phyloP scores from a whole-genome alignment of 768 basidiomycete species.

The Phallus indusiatus region DNA sequence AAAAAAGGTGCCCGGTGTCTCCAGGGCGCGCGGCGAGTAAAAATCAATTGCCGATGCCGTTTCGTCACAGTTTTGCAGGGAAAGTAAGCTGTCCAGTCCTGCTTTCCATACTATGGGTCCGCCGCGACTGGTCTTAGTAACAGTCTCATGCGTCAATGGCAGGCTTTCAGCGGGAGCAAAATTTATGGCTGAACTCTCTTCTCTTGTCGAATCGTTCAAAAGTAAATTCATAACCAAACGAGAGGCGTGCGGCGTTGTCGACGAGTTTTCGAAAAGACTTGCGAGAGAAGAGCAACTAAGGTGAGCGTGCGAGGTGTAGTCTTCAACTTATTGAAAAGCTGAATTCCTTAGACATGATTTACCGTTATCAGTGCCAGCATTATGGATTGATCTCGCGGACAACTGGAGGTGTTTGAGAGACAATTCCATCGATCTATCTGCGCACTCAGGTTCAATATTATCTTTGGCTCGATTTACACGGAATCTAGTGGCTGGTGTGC shows the following conservation, averaged over 20 bases:
- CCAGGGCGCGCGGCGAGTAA: too few relatives aligned
- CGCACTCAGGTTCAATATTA: constrained; percentile 9
- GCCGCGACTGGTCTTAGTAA: too few relatives aligned
- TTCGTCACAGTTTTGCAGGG: too few relatives aligned
- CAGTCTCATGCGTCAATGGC: too few relatives aligned
- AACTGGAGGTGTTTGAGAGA: constrained; percentile 38
- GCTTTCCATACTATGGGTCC: too few relatives aligned
- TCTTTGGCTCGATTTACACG: constrained; percentile 69
- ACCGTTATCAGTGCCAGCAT: constrained; percentile 29
- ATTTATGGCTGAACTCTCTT: constrained; percentile 1
- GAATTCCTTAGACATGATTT: constrained; percentile 22
- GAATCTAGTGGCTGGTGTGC: constrained; percentile 71
- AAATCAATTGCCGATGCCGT: too few relatives aligned
- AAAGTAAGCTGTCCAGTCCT: too few relatives aligned
- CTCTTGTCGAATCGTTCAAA: neutral
- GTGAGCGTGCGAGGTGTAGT: constrained; percentile 13
- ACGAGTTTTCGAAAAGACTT: constrained; percentile 41
- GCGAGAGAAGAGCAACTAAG: constrained; percentile 33
- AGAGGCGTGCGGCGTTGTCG: neutral
- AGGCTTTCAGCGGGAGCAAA: neutral
- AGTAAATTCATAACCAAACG: neutral
- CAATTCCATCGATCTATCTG: constrained; percentile 26
- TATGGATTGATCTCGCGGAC: constrained; percentile 47
- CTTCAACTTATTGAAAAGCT: neutral
- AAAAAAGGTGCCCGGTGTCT: too few relatives aligned